Percentiles rank a stretch among this genome's conserved stretches.
Conservation (phyloP, 805 yeast species). For the Saturnispora sanitii region DNA sequence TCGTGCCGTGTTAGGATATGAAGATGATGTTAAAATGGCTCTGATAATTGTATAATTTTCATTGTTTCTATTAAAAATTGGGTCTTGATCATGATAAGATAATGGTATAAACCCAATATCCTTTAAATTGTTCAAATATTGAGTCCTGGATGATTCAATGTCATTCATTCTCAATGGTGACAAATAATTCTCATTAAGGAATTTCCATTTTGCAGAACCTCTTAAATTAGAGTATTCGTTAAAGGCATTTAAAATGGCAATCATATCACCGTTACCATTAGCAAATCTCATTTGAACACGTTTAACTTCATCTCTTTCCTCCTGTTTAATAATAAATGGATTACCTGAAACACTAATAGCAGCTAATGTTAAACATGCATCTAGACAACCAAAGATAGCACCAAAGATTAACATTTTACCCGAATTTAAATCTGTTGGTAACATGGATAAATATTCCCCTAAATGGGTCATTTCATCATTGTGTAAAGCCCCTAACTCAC, state of each 20-base stretch:
- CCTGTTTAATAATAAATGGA: conserved; percentile 58
- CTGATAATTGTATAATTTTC: conserved; percentile 43
- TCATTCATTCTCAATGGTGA: conserved; percentile 62
- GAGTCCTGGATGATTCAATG: conserved; percentile 58
- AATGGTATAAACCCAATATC: conserved; percentile 72
- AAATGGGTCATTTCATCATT: conserved; percentile 51
- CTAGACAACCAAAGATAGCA: conserved; percentile 74
- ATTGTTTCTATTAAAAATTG: conserved; percentile 40
- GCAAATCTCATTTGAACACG: conserved; percentile 30
- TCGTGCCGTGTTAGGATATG: conserved; percentile 74
- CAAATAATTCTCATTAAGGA: conserved; percentile 45
- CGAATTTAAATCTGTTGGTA: conserved; percentile 80
- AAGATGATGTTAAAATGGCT: conserved; percentile 68
- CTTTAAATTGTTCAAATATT: conserved; percentile 57
- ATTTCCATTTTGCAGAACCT: conserved; percentile 30
- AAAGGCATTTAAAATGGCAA: conserved; percentile 55
- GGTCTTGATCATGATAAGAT: conserved; percentile 26
- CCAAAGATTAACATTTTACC: conserved; percentile 78
- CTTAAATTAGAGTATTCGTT: conserved; percentile 36
- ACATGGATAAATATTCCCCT: conserved; percentile 67
- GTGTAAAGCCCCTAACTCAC: conserved; percentile 64
- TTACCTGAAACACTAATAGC: conserved; percentile 63
- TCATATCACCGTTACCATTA: conserved; percentile 61
- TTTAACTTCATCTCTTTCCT: conserved; percentile 57
- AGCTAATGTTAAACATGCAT: conserved; percentile 69